These are phyloP conservation scores for Closterium sp. DNA, from an alignment of 139 green algal genomes.

Conservation along the genomic window DNA sequence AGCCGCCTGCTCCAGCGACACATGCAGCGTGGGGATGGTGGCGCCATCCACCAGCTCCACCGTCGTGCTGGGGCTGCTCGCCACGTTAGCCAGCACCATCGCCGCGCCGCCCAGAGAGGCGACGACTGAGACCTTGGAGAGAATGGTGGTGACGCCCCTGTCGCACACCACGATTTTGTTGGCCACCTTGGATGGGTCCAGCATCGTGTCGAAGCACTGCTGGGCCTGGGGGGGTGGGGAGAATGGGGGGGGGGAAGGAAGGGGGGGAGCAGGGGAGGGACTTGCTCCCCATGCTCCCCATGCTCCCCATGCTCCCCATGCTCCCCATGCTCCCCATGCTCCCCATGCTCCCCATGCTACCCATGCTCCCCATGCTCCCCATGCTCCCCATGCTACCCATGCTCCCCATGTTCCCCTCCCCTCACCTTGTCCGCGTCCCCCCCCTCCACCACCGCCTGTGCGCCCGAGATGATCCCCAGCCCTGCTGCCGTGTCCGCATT, in stretches of 20 bases:
- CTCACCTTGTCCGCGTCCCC: not conserved
- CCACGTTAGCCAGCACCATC: constrained; percentile 11
- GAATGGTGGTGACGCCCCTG: not conserved
- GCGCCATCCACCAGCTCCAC: not conserved
- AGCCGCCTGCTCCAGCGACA: not conserved
- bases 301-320: not conserved
- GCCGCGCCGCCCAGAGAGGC: not conserved
- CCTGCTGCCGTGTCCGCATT: not conserved
- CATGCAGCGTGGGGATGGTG: not conserved
- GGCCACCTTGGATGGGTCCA: constrained; percentile 14
- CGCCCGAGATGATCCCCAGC: not conserved
- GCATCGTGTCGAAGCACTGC: not conserved
- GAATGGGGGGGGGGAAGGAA: too few species aligned
- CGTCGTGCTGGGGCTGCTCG: not conserved
- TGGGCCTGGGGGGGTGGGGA: not conserved
- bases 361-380: too few species aligned
- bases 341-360: too few species aligned
- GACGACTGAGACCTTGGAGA: constrained; percentile 12
- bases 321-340: too few species aligned
- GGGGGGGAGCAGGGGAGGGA: not conserved
- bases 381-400: not conserved
- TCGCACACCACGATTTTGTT: constrained; percentile 27
- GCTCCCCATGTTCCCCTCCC: not conserved
- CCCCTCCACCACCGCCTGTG: not conserved
- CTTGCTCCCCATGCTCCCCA: not conserved